These are phyloP conservation scores for Eucalyptus curtisii DNA, from an alignment of 345 rosid genomes.

Conservation along the genomic window DNA sequence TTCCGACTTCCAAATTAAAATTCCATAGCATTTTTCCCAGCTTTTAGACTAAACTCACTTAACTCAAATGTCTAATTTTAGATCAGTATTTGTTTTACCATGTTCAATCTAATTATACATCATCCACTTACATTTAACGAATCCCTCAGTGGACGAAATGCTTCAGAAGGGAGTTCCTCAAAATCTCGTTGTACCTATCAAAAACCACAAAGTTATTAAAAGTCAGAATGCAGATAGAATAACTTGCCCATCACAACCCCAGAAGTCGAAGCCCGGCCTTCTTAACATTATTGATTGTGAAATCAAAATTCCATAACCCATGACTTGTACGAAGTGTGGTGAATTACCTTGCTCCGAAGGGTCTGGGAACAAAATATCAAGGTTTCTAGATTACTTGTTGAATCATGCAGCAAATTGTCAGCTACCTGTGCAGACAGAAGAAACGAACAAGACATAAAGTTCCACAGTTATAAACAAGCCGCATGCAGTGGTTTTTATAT, in stretches of 20 bases:
- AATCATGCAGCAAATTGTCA: conserved; percentile 97
- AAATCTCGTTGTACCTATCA: conserved; percentile 91
- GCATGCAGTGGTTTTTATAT: background rate
- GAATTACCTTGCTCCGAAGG: conserved; percentile 97
- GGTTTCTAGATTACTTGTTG: conserved; percentile 92
- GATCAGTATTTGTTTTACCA: background rate
- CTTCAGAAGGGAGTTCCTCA: conserved; percentile 95
- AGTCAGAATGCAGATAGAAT: background rate
- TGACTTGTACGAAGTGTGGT: background rate
- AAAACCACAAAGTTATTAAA: background rate
- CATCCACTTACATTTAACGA: conserved; percentile 66
- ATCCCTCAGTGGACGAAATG: conserved; percentile 66
- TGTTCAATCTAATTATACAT: background rate
- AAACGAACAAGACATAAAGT: background rate
- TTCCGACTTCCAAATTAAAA: background rate
- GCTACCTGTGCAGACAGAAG: conserved; percentile 50
- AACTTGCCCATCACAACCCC: background rate
- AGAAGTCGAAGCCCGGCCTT: background rate
- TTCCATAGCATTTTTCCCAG: background rate
- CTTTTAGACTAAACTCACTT: background rate
- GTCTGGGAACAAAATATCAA: conserved; percentile 98
- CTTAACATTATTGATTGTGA: background rate
- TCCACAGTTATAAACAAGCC: background rate
- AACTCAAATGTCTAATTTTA: background rate
- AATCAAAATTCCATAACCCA: background rate